phyloP scores from a whole-genome alignment of 768 basidiomycete species.

The Hemileccinum impolitum region DNA sequence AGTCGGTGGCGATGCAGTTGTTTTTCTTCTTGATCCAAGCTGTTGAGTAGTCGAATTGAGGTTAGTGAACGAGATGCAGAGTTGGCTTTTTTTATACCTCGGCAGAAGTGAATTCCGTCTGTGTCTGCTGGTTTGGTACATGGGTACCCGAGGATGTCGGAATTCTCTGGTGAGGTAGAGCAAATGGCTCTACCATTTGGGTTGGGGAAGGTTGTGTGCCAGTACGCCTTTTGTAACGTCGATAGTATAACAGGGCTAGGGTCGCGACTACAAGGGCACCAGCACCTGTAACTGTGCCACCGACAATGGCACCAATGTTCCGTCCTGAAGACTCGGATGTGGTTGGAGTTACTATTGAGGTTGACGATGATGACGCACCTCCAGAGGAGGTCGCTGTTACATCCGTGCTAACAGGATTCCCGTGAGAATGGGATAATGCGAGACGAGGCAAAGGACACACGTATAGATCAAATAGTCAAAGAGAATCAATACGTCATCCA shows the following conservation, averaged over 20 bases:
- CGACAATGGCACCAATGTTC: slow-evolving; percentile 1
- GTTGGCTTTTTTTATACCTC: not conserved
- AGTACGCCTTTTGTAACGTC: not conserved
- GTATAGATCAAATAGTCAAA: slow-evolving; percentile 20
- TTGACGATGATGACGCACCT: too few relatives aligned
- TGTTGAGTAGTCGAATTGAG: not conserved
- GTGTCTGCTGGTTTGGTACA: not conserved
- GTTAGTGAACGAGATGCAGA: too few relatives aligned
- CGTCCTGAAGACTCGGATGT: not conserved
- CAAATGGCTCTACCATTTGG: not conserved
- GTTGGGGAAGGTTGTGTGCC: not conserved
- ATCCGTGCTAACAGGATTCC: slow-evolving; percentile 1
- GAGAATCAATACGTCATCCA: slow-evolving; percentile 1
- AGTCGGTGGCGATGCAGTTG: not conserved
- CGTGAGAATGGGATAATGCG: not conserved
- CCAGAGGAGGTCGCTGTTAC: too few relatives aligned
- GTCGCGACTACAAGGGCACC: not conserved
- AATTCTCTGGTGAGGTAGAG: not conserved
- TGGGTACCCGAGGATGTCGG: not conserved
- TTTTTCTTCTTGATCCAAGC: not conserved
- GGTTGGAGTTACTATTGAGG: too few relatives aligned
- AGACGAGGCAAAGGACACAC: not conserved
- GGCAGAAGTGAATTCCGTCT: not conserved
- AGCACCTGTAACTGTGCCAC: slow-evolving; percentile 3
- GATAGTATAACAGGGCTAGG: slow-evolving; percentile 2